phyloP scores from a whole-genome alignment of 192 early-diverging fungal genomes.

The Neocallimastix lanati region DNA sequence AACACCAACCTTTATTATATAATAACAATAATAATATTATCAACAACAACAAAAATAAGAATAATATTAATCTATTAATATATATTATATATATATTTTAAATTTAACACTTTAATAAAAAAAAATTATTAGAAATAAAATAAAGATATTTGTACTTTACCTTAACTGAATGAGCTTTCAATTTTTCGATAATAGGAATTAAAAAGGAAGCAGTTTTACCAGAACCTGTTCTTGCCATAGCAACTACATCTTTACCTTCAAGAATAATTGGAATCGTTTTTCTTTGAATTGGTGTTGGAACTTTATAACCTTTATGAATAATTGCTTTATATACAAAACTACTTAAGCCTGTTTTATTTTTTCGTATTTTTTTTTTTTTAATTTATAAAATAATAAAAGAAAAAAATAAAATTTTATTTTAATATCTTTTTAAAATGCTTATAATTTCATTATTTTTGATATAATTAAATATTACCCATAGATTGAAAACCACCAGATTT shows the following conservation, averaged over 20 bases:
- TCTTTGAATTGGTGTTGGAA: slow-evolving; percentile 97
- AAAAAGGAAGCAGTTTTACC: slow-evolving; percentile 93
- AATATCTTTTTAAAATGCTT: too few species aligned
- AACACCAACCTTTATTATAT: slow-evolving; percentile 34
- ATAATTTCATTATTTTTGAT: too few species aligned
- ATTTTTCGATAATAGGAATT: slow-evolving; percentile 74
- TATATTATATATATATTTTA: too few species aligned
- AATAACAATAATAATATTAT: not conserved
- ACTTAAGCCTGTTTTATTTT: not conserved
- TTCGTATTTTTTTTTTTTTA: not conserved
- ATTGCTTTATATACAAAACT: not conserved
- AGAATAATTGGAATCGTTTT: slow-evolving; percentile 83
- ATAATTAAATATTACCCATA: slow-evolving; percentile 71
- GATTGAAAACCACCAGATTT: slow-evolving; percentile 97
- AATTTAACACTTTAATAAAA: too few species aligned
- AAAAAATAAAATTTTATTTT: too few species aligned
- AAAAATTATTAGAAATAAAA: too few species aligned
- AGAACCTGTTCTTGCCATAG: slow-evolving; percentile 95
- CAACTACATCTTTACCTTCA: slow-evolving; percentile 83
- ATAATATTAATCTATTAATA: too few species aligned
- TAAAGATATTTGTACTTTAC: too few species aligned
- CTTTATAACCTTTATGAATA: slow-evolving; percentile 56
- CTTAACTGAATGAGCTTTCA: slow-evolving; percentile 76
- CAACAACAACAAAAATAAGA: too few species aligned
- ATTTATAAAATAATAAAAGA: too few species aligned